A percentile compares a stretch with the other conserved stretches of the same genome.
Evolutionary conservation across 768 basidiomycete species (phyloP).

Genomic region (Tricholoma sp.): DNA sequence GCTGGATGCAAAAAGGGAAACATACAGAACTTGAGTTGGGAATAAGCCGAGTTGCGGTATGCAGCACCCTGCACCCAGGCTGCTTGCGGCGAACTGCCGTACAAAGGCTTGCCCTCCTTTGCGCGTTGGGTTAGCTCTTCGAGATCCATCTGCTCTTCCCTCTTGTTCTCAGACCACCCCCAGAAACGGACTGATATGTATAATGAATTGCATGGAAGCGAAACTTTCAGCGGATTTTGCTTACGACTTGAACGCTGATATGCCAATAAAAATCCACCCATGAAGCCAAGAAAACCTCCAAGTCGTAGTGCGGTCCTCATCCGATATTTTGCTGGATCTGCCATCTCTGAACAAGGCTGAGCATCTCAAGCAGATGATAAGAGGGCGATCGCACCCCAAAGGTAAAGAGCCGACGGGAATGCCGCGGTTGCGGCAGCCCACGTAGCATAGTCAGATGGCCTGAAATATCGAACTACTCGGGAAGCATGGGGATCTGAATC

Average conservation of each 20-base stretch:
- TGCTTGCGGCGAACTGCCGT: conserved; percentile 80
- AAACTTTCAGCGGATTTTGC: conserved; percentile 25
- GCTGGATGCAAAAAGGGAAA: conserved; percentile 12
- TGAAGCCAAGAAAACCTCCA: conserved; percentile 76
- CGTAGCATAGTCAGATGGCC: conserved; percentile 79
- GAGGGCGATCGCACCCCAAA: conserved; percentile 61
- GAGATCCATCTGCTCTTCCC: conserved; percentile 74
- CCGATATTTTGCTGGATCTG: conserved; percentile 37
- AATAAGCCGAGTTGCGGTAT: conserved; percentile 83
- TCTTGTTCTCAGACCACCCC: conserved; percentile 89
- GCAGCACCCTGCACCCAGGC: conserved; percentile 85
- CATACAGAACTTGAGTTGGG: conserved; percentile 90
- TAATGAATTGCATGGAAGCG: conserved; percentile 3
- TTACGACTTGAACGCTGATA: conserved; percentile 87
- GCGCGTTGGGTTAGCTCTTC: conserved; percentile 74
- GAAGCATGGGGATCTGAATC: conserved; percentile 88
- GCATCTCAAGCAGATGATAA: conserved; percentile 2
- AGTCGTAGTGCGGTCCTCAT: conserved; percentile 38
- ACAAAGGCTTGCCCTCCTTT: conserved; percentile 75
- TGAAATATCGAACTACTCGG: conserved; percentile 86
- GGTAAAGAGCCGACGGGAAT: conserved; percentile 75
- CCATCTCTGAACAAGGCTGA: conserved; percentile 34
- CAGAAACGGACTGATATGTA: conserved; percentile 74
- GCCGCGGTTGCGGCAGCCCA: conserved; percentile 81
- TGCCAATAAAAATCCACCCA: conserved; percentile 88